Percentiles rank a stretch among this genome's conserved stretches.
Evolutionary conservation across 2,329 filamentous ascomycete genomes (phyloP).

Genomic region (Aureobasidium melanogenum): DNA sequence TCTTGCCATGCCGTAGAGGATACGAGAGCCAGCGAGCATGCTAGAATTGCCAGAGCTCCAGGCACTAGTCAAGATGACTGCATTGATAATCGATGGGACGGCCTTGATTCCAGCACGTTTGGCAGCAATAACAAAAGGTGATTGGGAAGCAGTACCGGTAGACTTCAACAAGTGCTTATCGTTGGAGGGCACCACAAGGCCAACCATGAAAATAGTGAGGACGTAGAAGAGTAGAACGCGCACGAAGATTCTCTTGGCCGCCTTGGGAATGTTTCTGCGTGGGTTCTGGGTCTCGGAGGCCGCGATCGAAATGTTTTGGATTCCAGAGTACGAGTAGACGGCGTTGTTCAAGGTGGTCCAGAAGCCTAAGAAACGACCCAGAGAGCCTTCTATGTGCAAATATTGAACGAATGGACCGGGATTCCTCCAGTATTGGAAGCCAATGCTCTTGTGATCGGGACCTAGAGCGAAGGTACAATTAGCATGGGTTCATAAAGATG

Average conservation of each 20-base stretch:
- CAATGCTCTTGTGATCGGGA: constrained; percentile 14
- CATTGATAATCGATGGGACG: constrained; percentile 60
- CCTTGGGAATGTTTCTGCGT: constrained; percentile 42
- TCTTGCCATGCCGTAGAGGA: constrained; percentile 27
- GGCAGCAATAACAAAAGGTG: constrained; percentile 42
- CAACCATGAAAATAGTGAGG: constrained; percentile 45
- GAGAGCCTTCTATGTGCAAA: constrained; percentile 11
- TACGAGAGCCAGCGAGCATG: constrained; percentile 16
- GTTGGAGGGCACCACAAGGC: constrained; percentile 48
- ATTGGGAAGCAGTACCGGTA: constrained; percentile 44
- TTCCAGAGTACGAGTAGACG: constrained; percentile 17
- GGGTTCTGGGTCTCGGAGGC: constrained; percentile 13
- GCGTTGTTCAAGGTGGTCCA: constrained; percentile 15
- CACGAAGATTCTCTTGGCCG: constrained; percentile 48
- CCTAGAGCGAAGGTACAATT: too few relatives aligned
- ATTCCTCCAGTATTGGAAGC: constrained; percentile 16
- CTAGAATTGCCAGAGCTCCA: constrained; percentile 46
- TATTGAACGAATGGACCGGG: constrained; percentile 18
- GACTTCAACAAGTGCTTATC: constrained; percentile 41
- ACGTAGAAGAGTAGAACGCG: constrained; percentile 48
- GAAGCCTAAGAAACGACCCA: constrained; percentile 16
- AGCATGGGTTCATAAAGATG: too few relatives aligned
- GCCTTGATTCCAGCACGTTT: constrained; percentile 36
- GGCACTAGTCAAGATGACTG: constrained; percentile 57
- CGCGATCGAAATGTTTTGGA: constrained; percentile 20